These are phyloP conservation scores for Suhomyces maxii DNA, from an alignment of 1,139 yeast genomes.

Conservation along the genomic window DNA sequence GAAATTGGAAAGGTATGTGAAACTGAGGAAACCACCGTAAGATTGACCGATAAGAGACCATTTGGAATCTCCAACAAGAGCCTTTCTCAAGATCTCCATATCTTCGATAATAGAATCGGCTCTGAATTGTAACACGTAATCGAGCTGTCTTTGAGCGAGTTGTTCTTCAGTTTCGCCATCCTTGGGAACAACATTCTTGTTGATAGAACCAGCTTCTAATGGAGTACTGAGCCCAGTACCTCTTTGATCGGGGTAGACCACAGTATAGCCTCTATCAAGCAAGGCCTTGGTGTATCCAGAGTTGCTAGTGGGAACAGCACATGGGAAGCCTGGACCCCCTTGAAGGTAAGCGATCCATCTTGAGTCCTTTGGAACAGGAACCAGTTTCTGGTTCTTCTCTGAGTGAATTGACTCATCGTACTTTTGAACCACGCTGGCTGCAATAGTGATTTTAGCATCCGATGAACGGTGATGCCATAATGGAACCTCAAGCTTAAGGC, in stretches of 20 bases:
- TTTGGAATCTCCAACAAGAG: slow-evolving; percentile 34
- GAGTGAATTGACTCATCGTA: slow-evolving; percentile 21
- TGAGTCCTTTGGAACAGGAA: slow-evolving; percentile 26
- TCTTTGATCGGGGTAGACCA: slow-evolving; percentile 55
- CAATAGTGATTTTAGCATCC: slow-evolving; percentile 25
- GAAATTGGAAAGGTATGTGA: slow-evolving; percentile 50
- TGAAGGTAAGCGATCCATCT: slow-evolving; percentile 48
- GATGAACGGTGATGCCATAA: slow-evolving; percentile 20
- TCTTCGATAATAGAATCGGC: slow-evolving; percentile 55
- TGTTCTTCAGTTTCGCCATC: slow-evolving; percentile 18
- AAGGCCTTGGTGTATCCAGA: slow-evolving; percentile 39
- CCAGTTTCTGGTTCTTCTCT: slow-evolving; percentile 4
- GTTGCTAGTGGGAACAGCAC: slow-evolving; percentile 38
- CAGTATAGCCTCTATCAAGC: slow-evolving; percentile 45
- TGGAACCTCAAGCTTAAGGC: slow-evolving; percentile 23
- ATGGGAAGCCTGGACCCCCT: slow-evolving; percentile 62
- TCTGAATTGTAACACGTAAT: slow-evolving; percentile 45
- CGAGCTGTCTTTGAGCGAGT: slow-evolving; percentile 27
- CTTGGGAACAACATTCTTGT: slow-evolving; percentile 17
- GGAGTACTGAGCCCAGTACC: slow-evolving; percentile 58
- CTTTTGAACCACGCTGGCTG: slow-evolving; percentile 38
- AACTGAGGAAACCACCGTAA: slow-evolving; percentile 55
- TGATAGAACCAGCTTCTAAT: slow-evolving; percentile 35
- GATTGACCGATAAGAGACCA: slow-evolving; percentile 60
- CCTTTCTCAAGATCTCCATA: slow-evolving; percentile 43